Percentiles rank a stretch among this genome's conserved stretches.
Conservation (phyloP, 306 rosid genomes). For the Spatholobus suberectus region DNA sequence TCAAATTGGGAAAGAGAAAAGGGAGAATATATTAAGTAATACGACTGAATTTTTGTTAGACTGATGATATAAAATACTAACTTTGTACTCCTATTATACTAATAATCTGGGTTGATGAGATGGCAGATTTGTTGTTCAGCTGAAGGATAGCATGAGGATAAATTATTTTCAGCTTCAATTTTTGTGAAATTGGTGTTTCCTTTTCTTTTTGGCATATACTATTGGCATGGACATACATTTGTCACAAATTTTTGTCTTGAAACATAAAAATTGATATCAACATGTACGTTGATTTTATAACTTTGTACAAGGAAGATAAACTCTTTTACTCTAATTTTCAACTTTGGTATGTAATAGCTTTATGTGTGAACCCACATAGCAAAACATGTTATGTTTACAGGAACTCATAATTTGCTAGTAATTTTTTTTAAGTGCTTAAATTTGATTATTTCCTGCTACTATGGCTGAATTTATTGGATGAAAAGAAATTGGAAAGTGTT, state of each 20-base stretch:
- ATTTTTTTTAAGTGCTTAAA: not conserved
- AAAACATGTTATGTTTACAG: not conserved
- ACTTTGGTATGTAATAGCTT: not conserved
- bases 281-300: not conserved
- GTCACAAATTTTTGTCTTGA: not conserved
- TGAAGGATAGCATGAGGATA: not conserved
- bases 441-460: not conserved
- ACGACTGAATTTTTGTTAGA: not conserved
- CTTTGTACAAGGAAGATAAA: constrained; percentile 10
- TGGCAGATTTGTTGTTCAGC: not conserved
- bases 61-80: not conserved
- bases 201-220: not conserved
- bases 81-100: not conserved
- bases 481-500: constrained; percentile 8
- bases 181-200: constrained; percentile 8
- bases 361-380: not conserved
- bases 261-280: not conserved
- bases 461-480: not conserved
- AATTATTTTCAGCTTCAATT: not conserved
- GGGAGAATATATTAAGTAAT: not conserved
- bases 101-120: constrained; percentile 1
- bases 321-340: not conserved
- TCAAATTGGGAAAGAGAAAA: not conserved
- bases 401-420: not conserved
- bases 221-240: not conserved